Evolutionary conservation across 164 flowering plant genomes (phyloP).

Genomic region (Paratinospora sagittata): DNA sequence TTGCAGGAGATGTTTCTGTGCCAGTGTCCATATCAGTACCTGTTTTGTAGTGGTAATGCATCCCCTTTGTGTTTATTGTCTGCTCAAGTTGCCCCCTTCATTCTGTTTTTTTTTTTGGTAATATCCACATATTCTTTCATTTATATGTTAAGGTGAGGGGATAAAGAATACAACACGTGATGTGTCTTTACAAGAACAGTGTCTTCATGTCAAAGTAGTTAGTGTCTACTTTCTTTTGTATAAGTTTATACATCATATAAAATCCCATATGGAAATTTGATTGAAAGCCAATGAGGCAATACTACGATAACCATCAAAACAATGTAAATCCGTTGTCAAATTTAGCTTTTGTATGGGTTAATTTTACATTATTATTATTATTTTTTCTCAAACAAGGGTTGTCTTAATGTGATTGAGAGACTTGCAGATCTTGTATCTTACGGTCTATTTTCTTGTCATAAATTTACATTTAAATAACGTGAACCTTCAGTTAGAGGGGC

Average conservation of each 20-base stretch:
- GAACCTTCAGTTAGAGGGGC: no score
- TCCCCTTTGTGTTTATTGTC: constrained; percentile 3
- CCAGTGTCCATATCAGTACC: constrained; percentile 61
- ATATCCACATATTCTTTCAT: constrained; percentile 47
- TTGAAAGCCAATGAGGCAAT: neutral
- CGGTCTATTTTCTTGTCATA: no score
- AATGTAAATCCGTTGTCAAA: no score
- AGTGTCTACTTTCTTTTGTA: neutral
- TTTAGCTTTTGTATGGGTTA: no score
- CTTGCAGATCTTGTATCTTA: no score
- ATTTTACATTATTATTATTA: no score
- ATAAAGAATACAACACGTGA: constrained; percentile 22
- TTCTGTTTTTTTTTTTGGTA: constrained; percentile 25
- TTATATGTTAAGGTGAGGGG: constrained; percentile 22
- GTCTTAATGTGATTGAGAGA: no score
- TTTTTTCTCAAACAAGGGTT: no score
- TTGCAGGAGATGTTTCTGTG: constrained; percentile 36
- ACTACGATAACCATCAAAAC: no score
- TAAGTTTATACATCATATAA: neutral
- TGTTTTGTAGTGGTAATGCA: constrained; percentile 43
- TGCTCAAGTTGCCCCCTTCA: constrained; percentile 14
- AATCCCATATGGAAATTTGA: neutral
- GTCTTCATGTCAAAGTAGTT: neutral
- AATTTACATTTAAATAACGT: no score
- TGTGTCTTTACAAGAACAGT: constrained; percentile 9